Evolutionary conservation across 2,329 filamentous ascomycete genomes (phyloP).

Genomic region (Macroventuria anomochaeta): DNA sequence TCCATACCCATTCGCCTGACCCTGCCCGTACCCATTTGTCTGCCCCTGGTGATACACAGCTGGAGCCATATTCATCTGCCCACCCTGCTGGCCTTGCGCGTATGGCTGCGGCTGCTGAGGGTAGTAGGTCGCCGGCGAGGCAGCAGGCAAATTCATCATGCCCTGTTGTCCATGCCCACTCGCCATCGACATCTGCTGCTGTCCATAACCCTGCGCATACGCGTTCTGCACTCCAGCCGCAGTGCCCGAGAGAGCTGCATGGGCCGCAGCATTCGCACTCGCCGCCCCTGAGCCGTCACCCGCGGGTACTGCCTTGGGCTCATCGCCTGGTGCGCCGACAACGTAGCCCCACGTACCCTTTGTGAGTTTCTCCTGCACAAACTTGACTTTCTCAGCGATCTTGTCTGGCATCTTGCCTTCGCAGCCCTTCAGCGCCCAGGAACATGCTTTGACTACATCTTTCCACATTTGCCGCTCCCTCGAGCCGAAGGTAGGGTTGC

Average conservation of each 20-base stretch:
- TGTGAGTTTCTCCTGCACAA: slow-evolving; percentile 32
- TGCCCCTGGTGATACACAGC: background rate
- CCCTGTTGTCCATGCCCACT: background rate
- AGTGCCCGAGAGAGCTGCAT: background rate
- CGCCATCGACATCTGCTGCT: slow-evolving; percentile 4
- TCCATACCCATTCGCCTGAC: background rate
- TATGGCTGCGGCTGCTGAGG: no score
- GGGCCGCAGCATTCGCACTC: slow-evolving; percentile 14
- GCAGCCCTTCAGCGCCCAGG: slow-evolving; percentile 34
- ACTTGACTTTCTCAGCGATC: slow-evolving; percentile 34
- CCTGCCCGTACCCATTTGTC: background rate
- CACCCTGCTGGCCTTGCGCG: slow-evolving; percentile 13
- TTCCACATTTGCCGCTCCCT: slow-evolving; percentile 33
- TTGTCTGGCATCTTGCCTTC: slow-evolving; percentile 36
- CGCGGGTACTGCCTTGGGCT: background rate
- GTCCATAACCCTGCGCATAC: slow-evolving; percentile 6
- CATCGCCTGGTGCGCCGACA: slow-evolving; percentile 8
- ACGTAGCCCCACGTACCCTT: slow-evolving; percentile 33
- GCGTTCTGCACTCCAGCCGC: slow-evolving; percentile 1
- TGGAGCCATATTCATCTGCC: no score
- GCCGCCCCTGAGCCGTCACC: slow-evolving; percentile 6
- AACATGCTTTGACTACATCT: slow-evolving; percentile 31
- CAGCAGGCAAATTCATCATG: no score
- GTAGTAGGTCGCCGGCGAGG: no score
- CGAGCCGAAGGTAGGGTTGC: slow-evolving; percentile 23